phyloP scores from a whole-genome alignment of 1,139 yeast species.

The Geotrichum klebahnii region DNA sequence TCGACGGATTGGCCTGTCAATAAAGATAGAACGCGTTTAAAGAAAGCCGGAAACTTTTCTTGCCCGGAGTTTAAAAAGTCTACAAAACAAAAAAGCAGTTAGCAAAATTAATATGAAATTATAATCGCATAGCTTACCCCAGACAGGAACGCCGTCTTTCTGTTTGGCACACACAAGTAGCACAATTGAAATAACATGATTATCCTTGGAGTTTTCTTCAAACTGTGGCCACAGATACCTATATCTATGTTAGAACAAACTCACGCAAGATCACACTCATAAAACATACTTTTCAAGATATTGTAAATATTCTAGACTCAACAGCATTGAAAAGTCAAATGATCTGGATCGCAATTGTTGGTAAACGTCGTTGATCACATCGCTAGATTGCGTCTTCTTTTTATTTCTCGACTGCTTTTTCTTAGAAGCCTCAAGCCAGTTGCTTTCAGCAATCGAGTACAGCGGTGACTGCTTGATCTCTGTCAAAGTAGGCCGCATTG shows the following conservation, averaged over 20 bases:
- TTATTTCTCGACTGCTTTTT: too few relatives aligned
- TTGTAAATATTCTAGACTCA: slow-evolving; percentile 25
- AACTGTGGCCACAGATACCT: slow-evolving; percentile 44
- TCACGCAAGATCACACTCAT: too few relatives aligned
- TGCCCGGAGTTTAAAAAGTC: slow-evolving; percentile 25
- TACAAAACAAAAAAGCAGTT: slow-evolving; percentile 2
- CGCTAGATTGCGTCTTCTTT: slow-evolving; percentile 1
- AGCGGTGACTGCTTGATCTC: slow-evolving; percentile 26
- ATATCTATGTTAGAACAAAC: too few relatives aligned
- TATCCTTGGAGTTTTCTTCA: slow-evolving; percentile 41
- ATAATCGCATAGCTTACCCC: slow-evolving; percentile 20
- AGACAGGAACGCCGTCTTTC: slow-evolving; percentile 22
- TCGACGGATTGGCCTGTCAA: slow-evolving; percentile 19
- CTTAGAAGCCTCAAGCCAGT: slow-evolving; percentile 23
- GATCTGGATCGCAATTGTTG: background rate
- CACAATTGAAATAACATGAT: slow-evolving; percentile 43
- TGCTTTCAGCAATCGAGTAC: slow-evolving; percentile 24
- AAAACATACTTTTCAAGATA: slow-evolving; percentile 27
- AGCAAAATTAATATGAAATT: slow-evolving; percentile 4
- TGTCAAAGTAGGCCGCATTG: slow-evolving; percentile 20
- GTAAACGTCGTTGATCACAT: slow-evolving; percentile 5
- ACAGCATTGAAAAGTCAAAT: slow-evolving; percentile 4
- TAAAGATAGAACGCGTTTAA: slow-evolving; percentile 33
- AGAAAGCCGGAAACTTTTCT: slow-evolving; percentile 31
- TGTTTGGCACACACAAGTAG: slow-evolving; percentile 24